Evolutionary conservation across 768 basidiomycete species (phyloP), one percentile per base, ranked within the genome.

Genomic region (Tricholomella constricta): DNA sequence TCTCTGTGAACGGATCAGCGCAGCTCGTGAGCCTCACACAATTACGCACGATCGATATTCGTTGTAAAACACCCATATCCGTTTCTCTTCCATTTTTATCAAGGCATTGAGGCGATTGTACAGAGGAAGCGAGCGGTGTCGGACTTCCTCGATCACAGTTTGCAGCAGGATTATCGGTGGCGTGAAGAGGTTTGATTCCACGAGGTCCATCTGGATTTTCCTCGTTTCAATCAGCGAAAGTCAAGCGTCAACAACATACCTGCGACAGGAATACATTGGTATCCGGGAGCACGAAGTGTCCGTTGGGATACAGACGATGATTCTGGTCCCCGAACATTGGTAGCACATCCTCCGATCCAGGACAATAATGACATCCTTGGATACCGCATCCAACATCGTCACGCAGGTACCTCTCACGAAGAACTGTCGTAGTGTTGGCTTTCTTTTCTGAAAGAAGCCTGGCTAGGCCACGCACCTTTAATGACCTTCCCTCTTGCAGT

Each of bases 251-350:
- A 42, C 2, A 20, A 32, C 76, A 35, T 42, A 88, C 93, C 78
- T 98, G 95, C 14, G 91, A 82, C 11, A 99, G 77, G 63, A 97
- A 92, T 14, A 97, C 84, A 70, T 99, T 99, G 15, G 96, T 98
- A 65, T 99, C 96, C 4, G 94, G 91, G 12, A 99, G 73, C 23
- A 98, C 68, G 64, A 85, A 94, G 63, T 96, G 91, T 0, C 89
- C 90, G 48, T 77, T 64, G 0, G 82, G 76, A 64, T 81, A 89
- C 0, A 68, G 57, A 23, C 75, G 68, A 69, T 94, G 89, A 0
- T 73, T 63, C 4, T 67, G 63, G 46, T 82, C 83, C 6, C 92
- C 92, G 3, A 72, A 65, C 19, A 69, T 61, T 17, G 92, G 88
- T 4, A 95, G 75, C 10, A 72, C 67, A 37, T 74, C 65, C n/a